Evolutionary conservation across 257 asterid genomes (phyloP), one percentile per base, ranked within the genome.

Genomic region (Solanum habrochaites): DNA sequence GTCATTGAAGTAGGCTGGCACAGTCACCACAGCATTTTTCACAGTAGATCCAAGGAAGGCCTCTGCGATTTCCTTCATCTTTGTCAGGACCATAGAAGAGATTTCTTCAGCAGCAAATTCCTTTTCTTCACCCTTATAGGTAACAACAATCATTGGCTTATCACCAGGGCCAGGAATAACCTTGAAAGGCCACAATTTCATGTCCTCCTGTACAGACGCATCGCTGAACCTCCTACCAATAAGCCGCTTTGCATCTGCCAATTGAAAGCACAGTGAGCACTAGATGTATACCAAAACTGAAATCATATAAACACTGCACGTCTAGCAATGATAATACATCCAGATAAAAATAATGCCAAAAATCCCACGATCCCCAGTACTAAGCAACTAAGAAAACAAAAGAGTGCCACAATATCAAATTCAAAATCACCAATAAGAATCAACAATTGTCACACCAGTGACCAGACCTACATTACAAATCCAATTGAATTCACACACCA

Each of bases 1-100:
- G 87, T 90, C 92, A 67, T 90, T 90, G 77, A 90, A 90, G 92
- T 89, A 90, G 6, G 92, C 92, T 8, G 92, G 92, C 37, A 89
- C 92, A 12, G 92, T 90, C 35, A 90, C 91, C 27, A 90, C 92
- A 2, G 91, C 92, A 81, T 90, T 89, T 88, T 90, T 90, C 49
- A 90, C 62, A 5, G 92, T 89, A 23, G 89, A 89, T 2, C 92
- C 90, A 78, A 86, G 87, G 77, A 29, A 89, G 8, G 90, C 87
- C 87, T 86, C 90, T 8, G 88, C 88, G 31, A 88, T 88, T 43
- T 88, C 90, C 86, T 81, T 88, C 90, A 88, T 88, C 88, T 88
- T 88, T 40, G 29, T 85, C 25, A 88, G 88, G 31, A 88, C 88
- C 90, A 88, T 88, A 20, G 90, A 88, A 7, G 90, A 88, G 31